Base-by-base conservation (phyloP, 345 rosid species). In the Dimocarpus longan region DNA sequence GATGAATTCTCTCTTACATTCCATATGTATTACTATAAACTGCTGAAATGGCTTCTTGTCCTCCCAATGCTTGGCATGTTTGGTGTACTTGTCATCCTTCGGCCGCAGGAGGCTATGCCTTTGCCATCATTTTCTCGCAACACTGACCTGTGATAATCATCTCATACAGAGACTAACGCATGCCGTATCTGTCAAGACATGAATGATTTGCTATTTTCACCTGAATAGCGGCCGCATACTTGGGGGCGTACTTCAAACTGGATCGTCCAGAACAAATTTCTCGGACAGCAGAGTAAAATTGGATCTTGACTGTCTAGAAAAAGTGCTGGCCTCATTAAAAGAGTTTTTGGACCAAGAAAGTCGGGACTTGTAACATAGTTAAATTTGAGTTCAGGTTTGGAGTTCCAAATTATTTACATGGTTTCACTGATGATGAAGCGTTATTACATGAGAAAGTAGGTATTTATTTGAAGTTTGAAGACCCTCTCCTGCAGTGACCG, bases 31-130 rank as follows among this genome's bases (percentile, higher is more conserved):
- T 97, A 94, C 86, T 93, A 97, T 80, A 97, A 89, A 86, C 90
- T 97, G 66, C 94, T 94, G 43, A 97, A 97, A 86, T 97, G 99
- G 98, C 95, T 94, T 54, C 93, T 97, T 16, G 95, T 97, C 74
- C 91, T 94, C 67, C 99, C 99, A 11, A 97, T 94, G 98, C 93
- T 97, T 10, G 98, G 96, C 21, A 93, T 97, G 99, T 92, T 97
- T 62, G 90, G 88, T 71, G 86, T 97, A 63, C 94, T 97, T 13
- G 95, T 90, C 82, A 88, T 97, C 84, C 91, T 97, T 74, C 91
- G 94, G 26, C 98, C 99, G 0, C 98, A 92, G 81, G 99, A 94
- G 76, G 93, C 93, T 28, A 67, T 84, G 86, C 99, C 99, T 15
- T 86, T 94, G 80, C 99, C 99, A 0, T 97, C 98, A 1, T 97